Conservation (phyloP, 805 yeast species). For the Ogataea sp. region DNA sequence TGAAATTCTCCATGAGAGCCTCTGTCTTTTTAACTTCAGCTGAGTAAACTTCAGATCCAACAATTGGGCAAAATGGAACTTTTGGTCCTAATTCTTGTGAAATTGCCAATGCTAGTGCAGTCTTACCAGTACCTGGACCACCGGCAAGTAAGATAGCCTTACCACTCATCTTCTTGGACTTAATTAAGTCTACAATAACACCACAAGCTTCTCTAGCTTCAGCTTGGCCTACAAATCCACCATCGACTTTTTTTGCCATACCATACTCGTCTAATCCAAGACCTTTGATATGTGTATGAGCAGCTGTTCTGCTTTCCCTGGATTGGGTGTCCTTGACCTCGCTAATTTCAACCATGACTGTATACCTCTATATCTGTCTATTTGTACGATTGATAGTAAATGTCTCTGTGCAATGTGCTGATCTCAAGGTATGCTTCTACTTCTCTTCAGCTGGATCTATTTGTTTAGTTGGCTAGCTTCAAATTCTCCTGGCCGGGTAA, state of each 20-base stretch:
- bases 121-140: conserved; percentile 97
- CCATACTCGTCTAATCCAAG: conserved; percentile 91
- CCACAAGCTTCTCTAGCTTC: conserved; percentile 90
- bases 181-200: conserved; percentile 86
- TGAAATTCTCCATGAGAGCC: conserved; percentile 90
- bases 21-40: conserved; percentile 98
- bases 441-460: background rate
- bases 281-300: conserved; percentile 96
- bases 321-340: conserved; percentile 53
- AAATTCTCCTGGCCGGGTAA: background rate
- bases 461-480: too few species aligned
- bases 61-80: conserved; percentile 96
- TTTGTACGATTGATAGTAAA: background rate
- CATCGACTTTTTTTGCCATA: conserved; percentile 73
- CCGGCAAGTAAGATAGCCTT: conserved; percentile 95
- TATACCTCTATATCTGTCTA: too few species aligned
- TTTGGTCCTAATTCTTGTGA: conserved; percentile 95
- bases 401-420: background rate
- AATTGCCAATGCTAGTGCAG: conserved; percentile 92
- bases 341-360: conserved; percentile 62
- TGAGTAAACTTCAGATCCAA: conserved; percentile 87
- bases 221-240: conserved; percentile 78
- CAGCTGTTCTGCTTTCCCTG: conserved; percentile 73
- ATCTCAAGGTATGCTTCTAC: background rate
- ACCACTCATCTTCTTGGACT: conserved; percentile 88